Base-by-base conservation (phyloP, 208 protist species). In the Leishmania amazonensis region DNA sequence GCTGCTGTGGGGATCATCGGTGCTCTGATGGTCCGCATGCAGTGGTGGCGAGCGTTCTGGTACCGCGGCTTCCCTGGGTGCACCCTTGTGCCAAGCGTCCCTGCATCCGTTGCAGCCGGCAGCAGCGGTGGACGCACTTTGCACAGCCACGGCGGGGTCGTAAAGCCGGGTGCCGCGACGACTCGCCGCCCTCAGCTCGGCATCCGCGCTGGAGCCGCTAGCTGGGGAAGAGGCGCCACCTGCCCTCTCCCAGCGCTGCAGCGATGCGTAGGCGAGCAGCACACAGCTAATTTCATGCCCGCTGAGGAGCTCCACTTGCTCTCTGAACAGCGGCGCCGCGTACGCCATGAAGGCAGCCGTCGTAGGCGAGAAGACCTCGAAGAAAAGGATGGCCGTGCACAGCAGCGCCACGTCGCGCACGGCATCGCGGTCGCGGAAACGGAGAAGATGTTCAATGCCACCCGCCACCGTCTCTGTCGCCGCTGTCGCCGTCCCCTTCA, bases 351-450 rank as follows among this genome's bases (percentile, higher is more conserved):
- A 83, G 21, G 86, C 51, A 1, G 93, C 75, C 38, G 92, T 87
- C 21, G 80, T 81, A 4, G 77, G 72, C 35, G 89, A 91, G 53
- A 79, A 81, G 28, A 93, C 83, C 68, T 95, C 89, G 81, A 92
- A 95, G 83, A 89, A 94, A 2, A 95, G 81, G 78, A 95, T 82
- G 3, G 92, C 89, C 15, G 86, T 83, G 77, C 90, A 95, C 21
- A 95, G 80, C 24, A 84, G 76, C 11, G 92, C 92, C 3, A 94
- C 62, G 51, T 94, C 88, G 57, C 67, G 84, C 28, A 91, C 89
- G 38, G 81, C 51, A 38, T 84, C 81, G 21, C 81, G 76, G 71
- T 58, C 65, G 53, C 38, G 58, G 6, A 38, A 60, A 7, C 72
- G 74, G n/a, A 76, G 65, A 31, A 80, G 78, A 4, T 28, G 64